Evolutionary conservation across 345 rosid species (phyloP), one percentile per base, ranked within the genome.

Genomic region (Salix caprea): DNA sequence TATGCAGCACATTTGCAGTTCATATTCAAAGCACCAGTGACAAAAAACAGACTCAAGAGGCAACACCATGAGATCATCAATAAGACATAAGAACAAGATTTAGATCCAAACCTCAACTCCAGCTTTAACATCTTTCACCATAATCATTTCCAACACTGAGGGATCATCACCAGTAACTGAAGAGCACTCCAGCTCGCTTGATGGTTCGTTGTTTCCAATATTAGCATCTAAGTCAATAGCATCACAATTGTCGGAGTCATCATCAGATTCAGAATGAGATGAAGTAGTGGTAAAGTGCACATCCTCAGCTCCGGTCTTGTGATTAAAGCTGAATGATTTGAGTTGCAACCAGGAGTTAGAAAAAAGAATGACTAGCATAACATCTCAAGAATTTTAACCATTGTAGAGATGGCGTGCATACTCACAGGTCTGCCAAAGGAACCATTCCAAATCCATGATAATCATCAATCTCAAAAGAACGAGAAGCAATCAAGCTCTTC

Each of bases 381-480:
- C 7, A 70, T 39, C 7, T 21, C 58, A 67, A 46, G 56, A 30
- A 77, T 24, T 6, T 44, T 44, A 61, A 66, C 2, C 36, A 50
- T 34, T 36, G 14, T 19, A 32, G 13, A 40, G 9, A 18, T 28
- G 58, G 58, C 18, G 58, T 26, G 65, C 9, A 28, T 13, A 83
- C 98, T 89, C 82, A 94, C 97, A 94, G 88, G 78, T 94, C 98
- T 16, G 97, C 98, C 82, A 92, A 84, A 81, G 98, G 98, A 62
- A 94, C 97, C 95, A 92, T 90, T 68, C 97, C 97, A 73, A 28
- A 87, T 72, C 97, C 97, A 88, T 94, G 91, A 78, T 85, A 89
- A 18, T 88, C 90, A 80, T 92, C 97, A 15, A 92, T 89, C 84
- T 85, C 82, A 67, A 94, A 94, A 28, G 95, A 87, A 39, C 97